Base-by-base conservation (phyloP, 2,329 filamentous ascomycete genomes). In the Tympanopsis confertula region DNA sequence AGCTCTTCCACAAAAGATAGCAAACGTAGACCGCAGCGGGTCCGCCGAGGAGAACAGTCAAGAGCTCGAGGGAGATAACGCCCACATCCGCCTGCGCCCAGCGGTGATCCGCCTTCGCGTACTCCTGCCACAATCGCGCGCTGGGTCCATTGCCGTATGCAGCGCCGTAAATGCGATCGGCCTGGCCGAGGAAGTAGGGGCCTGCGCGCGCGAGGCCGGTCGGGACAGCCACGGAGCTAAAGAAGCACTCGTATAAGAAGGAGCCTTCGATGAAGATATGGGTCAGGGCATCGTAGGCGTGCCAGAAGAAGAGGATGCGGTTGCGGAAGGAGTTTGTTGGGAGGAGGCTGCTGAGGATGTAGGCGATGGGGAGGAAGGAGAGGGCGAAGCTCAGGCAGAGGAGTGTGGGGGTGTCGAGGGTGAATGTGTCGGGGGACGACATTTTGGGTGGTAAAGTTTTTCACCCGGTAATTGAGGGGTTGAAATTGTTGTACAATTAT, bases 111-210 rank as follows among this genome's bases (percentile, higher is more conserved):
- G 76, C 75, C 52, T 76, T 76, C 4, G 71, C 74, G 52, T 81
- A 81, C 54, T 79, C 76, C 54, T 74, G 71, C 76, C 75, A 81
- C 41, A 80, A 53, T 36, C 64, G 60, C 35, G 68, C 68, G 39
- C 68, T 67, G 12, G 69, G 66, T 4, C 62, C 61, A 0, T 54
- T 60, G 2, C 74, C 74, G 47, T 76, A 75, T n/a, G 63, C 63
- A 5, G 71, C 63, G 5, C 75, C 75, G 46, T 78, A 79, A 22
- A 73, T 46, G n/a, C 69, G 57, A 44, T 74, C 63, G 14, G 59
- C 50, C n/a, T 57, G 51, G 17, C 68, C 68, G 3, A 78, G 59
- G 54, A 77, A 78, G 49, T 66, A 66, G 17, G 59, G 59, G 2
- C 50, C 48, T 5, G 41, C 38, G 14, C 36, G 12, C 10, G 7